Evolutionary conservation across 805 yeast genomes (phyloP).

Genomic region (Candida maris): DNA sequence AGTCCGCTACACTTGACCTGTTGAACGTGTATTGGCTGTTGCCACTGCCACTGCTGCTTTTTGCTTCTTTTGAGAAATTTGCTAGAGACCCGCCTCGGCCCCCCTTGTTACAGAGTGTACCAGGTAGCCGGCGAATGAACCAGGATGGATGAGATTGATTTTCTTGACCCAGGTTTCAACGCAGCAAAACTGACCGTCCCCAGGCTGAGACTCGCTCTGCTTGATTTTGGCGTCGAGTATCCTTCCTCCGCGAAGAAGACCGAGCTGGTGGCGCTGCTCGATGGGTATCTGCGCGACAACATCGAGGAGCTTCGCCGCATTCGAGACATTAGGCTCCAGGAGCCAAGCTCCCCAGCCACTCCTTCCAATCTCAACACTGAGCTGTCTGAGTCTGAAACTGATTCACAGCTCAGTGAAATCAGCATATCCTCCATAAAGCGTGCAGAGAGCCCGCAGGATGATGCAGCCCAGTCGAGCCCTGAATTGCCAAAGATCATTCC

Average conservation of each 20-base stretch:
- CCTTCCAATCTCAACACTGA: background rate
- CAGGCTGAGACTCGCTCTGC: constrained; percentile 62
- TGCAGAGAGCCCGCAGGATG: background rate
- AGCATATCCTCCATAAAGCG: background rate
- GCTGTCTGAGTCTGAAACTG: background rate
- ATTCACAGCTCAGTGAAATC: background rate
- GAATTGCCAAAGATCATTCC: constrained; percentile 15
- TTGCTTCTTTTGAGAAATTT: no score
- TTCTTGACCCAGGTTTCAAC: constrained; percentile 51
- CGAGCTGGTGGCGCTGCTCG: constrained; percentile 58
- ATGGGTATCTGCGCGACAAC: constrained; percentile 47
- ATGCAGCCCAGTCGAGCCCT: constrained; percentile 8
- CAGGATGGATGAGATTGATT: constrained; percentile 35
- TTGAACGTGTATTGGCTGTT: constrained; percentile 7
- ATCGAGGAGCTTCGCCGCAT: constrained; percentile 38
- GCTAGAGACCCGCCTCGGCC: no score
- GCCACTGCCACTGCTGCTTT: no score
- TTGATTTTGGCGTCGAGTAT: constrained; percentile 57
- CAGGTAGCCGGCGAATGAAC: background rate
- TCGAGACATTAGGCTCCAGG: constrained; percentile 6
- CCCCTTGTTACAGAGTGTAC: no score
- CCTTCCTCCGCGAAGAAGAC: constrained; percentile 66
- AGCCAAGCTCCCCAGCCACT: constrained; percentile 2
- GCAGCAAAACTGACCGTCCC: constrained; percentile 63
- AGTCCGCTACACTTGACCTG: constrained; percentile 7